Evolutionary conservation across 2,329 filamentous ascomycete genomes (phyloP).

Genomic region (Aspergillus tubingensis): DNA sequence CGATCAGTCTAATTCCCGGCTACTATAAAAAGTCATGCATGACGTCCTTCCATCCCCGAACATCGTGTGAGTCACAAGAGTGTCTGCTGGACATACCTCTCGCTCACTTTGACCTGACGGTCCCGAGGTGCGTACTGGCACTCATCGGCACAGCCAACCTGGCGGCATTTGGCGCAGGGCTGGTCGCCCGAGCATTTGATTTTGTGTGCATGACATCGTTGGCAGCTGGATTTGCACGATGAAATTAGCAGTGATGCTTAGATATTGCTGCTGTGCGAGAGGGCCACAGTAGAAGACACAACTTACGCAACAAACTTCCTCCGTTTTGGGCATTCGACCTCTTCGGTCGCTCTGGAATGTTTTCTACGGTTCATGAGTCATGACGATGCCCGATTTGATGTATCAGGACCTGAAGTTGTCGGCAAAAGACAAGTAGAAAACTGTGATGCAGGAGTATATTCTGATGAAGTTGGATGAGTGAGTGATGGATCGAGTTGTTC

Average conservation of each 20-base stretch:
- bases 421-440: background rate
- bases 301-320: slow-evolving; percentile 38
- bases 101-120: slow-evolving; percentile 45
- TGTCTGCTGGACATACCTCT: slow-evolving; percentile 27
- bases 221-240: slow-evolving; percentile 32
- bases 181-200: slow-evolving; percentile 51
- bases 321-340: slow-evolving; percentile 20
- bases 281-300: background rate
- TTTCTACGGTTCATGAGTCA: slow-evolving; percentile 21
- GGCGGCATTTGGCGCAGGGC: slow-evolving; percentile 46
- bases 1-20: background rate
- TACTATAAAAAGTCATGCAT: background rate
- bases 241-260: background rate
- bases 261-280: background rate
- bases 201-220: slow-evolving; percentile 50
- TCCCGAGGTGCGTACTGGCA: slow-evolving; percentile 47
- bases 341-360: slow-evolving; percentile 13
- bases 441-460: background rate
- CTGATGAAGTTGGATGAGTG: background rate
- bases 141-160: slow-evolving; percentile 39
- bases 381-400: background rate
- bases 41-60: background rate
- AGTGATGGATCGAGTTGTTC: too few relatives aligned
- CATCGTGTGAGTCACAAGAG: background rate
- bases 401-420: background rate